A percentile compares a stretch with the other conserved stretches of the same genome.
phyloP scores from a whole-genome alignment of 352 stramenopile species.

The Aphanomyces euteiches region DNA sequence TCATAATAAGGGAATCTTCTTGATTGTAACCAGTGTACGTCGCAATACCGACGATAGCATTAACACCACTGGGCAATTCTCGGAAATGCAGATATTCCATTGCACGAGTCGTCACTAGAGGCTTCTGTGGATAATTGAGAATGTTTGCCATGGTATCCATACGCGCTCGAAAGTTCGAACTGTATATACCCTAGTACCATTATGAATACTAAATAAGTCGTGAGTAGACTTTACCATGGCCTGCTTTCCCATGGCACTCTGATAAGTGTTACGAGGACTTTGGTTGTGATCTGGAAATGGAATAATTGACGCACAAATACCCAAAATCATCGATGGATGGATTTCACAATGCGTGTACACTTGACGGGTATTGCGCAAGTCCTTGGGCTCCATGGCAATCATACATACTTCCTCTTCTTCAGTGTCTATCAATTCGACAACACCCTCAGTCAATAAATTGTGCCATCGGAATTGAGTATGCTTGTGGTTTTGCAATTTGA shows the following conservation, averaged over 20 bases:
- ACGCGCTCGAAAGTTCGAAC: conserved; percentile 97
- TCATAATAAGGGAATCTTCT: conserved; percentile 99
- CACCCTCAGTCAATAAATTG: conserved; percentile 89
- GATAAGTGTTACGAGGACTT: conserved; percentile 99
- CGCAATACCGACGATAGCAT: conserved; percentile 91
- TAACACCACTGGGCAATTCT: conserved; percentile 98
- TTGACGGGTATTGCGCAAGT: conserved; percentile 82
- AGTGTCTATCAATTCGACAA: conserved; percentile 98
- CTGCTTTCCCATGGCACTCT: conserved; percentile 99
- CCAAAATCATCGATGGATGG: conserved; percentile 99
- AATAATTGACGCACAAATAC: conserved; percentile 99
- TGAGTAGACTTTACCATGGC: conserved; percentile 82
- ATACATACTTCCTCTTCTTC: conserved; percentile 99
- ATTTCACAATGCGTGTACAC: conserved; percentile 99
- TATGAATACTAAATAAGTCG: not conserved
- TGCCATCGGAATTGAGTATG: conserved; percentile 86
- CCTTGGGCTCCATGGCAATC: conserved; percentile 99
- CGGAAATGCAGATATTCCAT: conserved; percentile 99
- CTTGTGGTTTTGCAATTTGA: conserved; percentile 91
- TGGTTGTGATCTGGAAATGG: conserved; percentile 99
- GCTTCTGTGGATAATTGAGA: conserved; percentile 99
- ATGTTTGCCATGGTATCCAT: conserved; percentile 99
- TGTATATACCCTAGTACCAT: conserved; percentile 87
- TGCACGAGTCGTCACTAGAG: conserved; percentile 96
- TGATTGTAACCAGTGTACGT: conserved; percentile 96